These are phyloP conservation scores for Xylariales sp. DNA, from an alignment of 2,329 filamentous ascomycete genomes.

Conservation along the genomic window DNA sequence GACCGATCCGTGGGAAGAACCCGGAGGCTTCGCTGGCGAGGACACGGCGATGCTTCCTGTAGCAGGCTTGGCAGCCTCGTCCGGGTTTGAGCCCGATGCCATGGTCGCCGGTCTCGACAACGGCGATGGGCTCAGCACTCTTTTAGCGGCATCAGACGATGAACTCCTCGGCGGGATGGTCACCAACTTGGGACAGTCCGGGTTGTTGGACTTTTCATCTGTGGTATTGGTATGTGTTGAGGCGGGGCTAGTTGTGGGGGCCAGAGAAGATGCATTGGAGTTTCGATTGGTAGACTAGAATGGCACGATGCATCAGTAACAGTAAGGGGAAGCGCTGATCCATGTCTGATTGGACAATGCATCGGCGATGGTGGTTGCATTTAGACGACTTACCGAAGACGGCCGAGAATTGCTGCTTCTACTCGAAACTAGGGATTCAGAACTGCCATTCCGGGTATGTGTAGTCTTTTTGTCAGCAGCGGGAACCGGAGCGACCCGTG, in stretches of 20 bases:
- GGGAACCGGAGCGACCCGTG: conserved; percentile 29
- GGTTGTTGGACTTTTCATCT: conserved; percentile 43
- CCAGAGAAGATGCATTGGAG: conserved; percentile 41
- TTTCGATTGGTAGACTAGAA: conserved; percentile 57
- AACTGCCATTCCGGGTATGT: conserved; percentile 51
- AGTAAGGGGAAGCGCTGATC: conserved; percentile 42
- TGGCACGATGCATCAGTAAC: conserved; percentile 24
- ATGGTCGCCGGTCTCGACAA: conserved; percentile 67
- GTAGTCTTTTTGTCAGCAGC: conserved; percentile 26
- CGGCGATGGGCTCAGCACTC: conserved; percentile 64
- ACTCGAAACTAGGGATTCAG: conserved; percentile 58
- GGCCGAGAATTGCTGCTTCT: conserved; percentile 57
- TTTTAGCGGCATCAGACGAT: conserved; percentile 62
- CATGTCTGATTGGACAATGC: conserved; percentile 41
- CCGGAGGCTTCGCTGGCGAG: conserved; percentile 27
- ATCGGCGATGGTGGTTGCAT: conserved; percentile 16
- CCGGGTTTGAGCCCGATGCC: conserved; percentile 46
- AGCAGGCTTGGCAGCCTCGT: conserved; percentile 25
- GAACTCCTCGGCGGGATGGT: conserved; percentile 59
- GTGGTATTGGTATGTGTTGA: conserved; percentile 32
- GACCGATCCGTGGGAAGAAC: conserved; percentile 26
- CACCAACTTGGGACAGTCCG: conserved; percentile 50
- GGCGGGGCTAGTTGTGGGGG: conserved; percentile 49
- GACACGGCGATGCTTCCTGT: conserved; percentile 26
- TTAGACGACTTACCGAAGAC: conserved; percentile 55